Evolutionary conservation across 2,329 filamentous ascomycete genomes (phyloP).

Genomic region (Penicillium carneum): DNA sequence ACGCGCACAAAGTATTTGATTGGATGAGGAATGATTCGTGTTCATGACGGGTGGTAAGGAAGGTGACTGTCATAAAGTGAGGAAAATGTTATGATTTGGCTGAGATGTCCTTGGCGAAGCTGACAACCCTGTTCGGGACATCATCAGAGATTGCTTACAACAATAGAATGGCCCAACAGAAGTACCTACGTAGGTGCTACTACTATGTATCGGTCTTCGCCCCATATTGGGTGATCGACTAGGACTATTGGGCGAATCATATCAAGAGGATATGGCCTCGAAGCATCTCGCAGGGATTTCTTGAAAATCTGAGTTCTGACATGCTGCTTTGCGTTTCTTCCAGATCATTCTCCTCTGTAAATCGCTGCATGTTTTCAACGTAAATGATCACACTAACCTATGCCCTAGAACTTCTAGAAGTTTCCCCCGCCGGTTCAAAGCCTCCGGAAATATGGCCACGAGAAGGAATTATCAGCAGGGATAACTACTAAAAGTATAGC

Average conservation of each 20-base stretch:
- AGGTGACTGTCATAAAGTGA: no score
- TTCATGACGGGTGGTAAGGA: background rate
- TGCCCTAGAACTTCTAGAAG: background rate
- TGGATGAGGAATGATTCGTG: background rate
- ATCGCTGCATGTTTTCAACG: background rate
- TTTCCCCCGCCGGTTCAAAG: background rate
- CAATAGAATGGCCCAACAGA: background rate
- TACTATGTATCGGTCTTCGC: slow-evolving; percentile 1
- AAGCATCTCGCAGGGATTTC: background rate
- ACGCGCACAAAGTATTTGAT: background rate
- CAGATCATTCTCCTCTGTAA: background rate
- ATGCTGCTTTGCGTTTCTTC: background rate
- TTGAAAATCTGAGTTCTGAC: slow-evolving; percentile 6
- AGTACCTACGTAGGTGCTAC: background rate
- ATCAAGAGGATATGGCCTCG: background rate
- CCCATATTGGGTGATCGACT: background rate
- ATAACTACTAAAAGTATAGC: no score
- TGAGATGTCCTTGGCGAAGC: background rate
- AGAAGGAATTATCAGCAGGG: background rate
- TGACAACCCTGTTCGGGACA: background rate
- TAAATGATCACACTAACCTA: background rate
- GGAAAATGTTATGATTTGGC: background rate
- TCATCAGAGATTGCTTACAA: background rate
- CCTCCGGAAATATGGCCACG: background rate
- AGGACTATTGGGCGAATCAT: background rate